Conservation (phyloP, 129 eudicot genomes). For the Ambrosia trifida region DNA sequence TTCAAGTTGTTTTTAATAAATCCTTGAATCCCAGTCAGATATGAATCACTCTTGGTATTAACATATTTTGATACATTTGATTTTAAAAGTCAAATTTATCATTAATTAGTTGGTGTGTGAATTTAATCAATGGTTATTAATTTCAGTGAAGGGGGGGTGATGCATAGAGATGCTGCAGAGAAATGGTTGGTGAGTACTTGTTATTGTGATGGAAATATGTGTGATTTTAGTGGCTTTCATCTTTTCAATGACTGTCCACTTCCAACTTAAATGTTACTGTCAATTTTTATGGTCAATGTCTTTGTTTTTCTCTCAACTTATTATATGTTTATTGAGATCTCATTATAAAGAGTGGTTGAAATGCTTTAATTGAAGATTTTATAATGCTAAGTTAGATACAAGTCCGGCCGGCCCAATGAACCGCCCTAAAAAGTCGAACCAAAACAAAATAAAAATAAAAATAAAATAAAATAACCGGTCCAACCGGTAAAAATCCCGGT, state of each 20-base stretch:
- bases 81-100: background rate
- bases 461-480: no score
- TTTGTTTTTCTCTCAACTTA: background rate
- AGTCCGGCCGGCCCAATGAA: no score
- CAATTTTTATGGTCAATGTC: conserved; percentile 2
- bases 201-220: conserved; percentile 11
- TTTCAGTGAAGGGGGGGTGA: conserved; percentile 23
- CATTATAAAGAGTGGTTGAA: conserved; percentile 20
- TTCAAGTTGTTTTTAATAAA: background rate
- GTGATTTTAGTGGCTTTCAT: conserved; percentile 34
- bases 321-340: background rate
- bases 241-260: conserved; percentile 35
- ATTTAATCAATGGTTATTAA: background rate
- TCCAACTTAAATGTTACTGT: conserved; percentile 27
- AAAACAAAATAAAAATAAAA: no score
- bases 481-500: no score
- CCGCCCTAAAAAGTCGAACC: no score
- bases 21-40: background rate
- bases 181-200: conserved; percentile 14
- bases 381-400: no score
- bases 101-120: background rate
- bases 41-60: background rate
- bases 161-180: conserved; percentile 14
- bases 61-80: conserved; percentile 5
- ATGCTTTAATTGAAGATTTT: conserved; percentile 24